Conservation (phyloP, 108 stramenopile species). For the Mediolabrus comicus region DNA sequence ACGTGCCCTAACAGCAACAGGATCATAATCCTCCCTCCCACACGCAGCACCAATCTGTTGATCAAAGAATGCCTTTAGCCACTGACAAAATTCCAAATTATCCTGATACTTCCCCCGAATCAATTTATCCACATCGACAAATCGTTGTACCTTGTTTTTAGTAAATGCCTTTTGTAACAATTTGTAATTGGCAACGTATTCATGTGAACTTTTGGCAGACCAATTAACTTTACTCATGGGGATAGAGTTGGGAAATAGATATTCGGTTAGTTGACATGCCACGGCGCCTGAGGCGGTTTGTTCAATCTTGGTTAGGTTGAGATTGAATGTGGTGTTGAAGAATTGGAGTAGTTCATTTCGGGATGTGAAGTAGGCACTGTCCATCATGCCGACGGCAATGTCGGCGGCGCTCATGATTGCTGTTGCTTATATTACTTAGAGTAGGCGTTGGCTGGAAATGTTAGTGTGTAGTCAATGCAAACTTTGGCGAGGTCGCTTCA, state of each 20-base stretch:
- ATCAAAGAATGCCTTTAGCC: conserved; percentile 96
- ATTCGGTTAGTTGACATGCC: conserved; percentile 95
- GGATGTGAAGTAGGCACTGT: conserved; percentile 96
- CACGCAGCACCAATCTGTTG: conserved; percentile 46
- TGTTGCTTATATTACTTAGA: background rate
- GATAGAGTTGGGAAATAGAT: conserved; percentile 89
- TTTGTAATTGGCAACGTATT: conserved; percentile 97
- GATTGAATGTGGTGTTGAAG: conserved; percentile 87
- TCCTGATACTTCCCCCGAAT: conserved; percentile 92
- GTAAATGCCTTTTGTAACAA: conserved; percentile 93
- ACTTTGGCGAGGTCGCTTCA: too few species aligned
- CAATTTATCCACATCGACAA: conserved; percentile 96
- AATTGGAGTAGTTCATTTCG: conserved; percentile 93
- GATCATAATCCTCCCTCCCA: conserved; percentile 85
- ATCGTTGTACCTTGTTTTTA: conserved; percentile 74
- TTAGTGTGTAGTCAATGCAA: too few species aligned
- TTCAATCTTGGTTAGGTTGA: conserved; percentile 95
- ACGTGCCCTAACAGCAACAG: conserved; percentile 71
- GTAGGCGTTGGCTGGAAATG: too few species aligned
- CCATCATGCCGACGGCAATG: conserved; percentile 91
- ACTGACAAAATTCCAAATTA: conserved; percentile 99
- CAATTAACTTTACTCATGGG: conserved; percentile 96
- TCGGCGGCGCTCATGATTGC: background rate
- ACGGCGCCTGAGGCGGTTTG: conserved; percentile 97
- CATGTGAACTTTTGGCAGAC: conserved; percentile 85